Conservation (phyloP, 805 yeast species). For the Starmera pachycereana region DNA sequence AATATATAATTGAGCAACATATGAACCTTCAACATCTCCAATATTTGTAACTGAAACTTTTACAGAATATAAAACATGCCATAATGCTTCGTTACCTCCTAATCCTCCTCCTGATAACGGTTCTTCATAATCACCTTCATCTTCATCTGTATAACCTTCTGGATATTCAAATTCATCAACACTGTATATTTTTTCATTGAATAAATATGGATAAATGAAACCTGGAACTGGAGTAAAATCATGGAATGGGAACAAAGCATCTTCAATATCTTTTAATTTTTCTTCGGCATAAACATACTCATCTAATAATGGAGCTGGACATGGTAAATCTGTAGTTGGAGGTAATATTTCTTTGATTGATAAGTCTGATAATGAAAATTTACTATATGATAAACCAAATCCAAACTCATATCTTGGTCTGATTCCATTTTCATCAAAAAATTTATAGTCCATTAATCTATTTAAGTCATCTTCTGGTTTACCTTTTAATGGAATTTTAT, state of each 20-base stretch:
- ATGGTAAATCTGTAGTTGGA: constrained; percentile 35
- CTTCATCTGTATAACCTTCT: constrained; percentile 24
- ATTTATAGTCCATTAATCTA: constrained; percentile 41
- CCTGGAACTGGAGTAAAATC: constrained; percentile 45
- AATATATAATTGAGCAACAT: constrained; percentile 43
- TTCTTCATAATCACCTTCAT: constrained; percentile 12
- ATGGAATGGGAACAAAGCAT: constrained; percentile 41
- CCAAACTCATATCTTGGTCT: constrained; percentile 55
- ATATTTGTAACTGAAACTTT: constrained; percentile 35
- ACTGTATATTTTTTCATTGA: constrained; percentile 20
- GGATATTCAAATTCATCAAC: constrained; percentile 25
- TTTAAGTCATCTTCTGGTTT: constrained; percentile 25
- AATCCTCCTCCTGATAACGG: constrained; percentile 35
- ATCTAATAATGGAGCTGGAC: constrained; percentile 36
- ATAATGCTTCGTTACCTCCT: constrained; percentile 52
- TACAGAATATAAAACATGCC: constrained; percentile 41
- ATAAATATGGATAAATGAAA: constrained; percentile 44
- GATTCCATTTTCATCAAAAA: constrained; percentile 45
- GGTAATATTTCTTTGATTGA: constrained; percentile 30
- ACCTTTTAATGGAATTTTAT: constrained; percentile 25
- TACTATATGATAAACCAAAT: constrained; percentile 47
- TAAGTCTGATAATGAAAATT: constrained; percentile 25
- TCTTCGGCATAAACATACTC: constrained; percentile 31
- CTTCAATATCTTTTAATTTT: constrained; percentile 43
- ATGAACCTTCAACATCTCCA: constrained; percentile 36